Conservation (phyloP, 2,329 filamentous ascomycete species). For the Sporothrix curviconia region DNA sequence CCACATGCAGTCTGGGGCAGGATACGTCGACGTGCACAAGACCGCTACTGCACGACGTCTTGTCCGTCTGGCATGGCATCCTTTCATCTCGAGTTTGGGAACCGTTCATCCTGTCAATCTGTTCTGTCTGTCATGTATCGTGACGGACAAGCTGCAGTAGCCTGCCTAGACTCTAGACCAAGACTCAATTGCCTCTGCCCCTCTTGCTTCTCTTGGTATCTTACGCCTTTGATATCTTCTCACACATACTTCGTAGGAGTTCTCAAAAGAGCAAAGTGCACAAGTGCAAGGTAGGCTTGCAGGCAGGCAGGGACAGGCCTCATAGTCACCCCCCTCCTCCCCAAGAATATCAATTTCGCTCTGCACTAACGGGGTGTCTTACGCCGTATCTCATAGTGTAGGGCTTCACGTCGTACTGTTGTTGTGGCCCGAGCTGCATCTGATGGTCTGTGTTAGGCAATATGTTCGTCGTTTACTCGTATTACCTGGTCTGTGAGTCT, state of each 20-base stretch:
- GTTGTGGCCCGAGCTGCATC: neutral
- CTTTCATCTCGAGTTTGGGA: neutral
- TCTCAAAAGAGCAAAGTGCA: too few relatives aligned
- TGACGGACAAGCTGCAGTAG: neutral
- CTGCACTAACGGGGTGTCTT: too few relatives aligned
- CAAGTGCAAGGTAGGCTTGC: too few relatives aligned
- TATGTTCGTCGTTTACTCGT: neutral
- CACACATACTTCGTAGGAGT: too few relatives aligned
- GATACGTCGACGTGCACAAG: neutral
- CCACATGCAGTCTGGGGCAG: neutral
- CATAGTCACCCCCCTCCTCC: too few relatives aligned
- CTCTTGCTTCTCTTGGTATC: too few relatives aligned
- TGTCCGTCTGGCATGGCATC: neutral
- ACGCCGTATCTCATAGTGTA: too few relatives aligned
- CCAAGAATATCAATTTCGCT: too few relatives aligned
- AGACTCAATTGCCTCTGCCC: too few relatives aligned
- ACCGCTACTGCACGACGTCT: neutral
- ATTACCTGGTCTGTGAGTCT: too few relatives aligned
- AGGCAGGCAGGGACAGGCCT: neutral
- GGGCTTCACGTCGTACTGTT: neutral
- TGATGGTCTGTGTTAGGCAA: constrained; percentile 3
- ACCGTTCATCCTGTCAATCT: neutral
- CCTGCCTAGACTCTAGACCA: neutral
- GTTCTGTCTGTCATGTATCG: neutral
- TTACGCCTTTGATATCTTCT: too few relatives aligned